Evolutionary conservation across 2,329 filamentous ascomycete genomes (phyloP), one percentile per base, ranked within the genome.

Genomic region (Colletotrichum lupini): DNA sequence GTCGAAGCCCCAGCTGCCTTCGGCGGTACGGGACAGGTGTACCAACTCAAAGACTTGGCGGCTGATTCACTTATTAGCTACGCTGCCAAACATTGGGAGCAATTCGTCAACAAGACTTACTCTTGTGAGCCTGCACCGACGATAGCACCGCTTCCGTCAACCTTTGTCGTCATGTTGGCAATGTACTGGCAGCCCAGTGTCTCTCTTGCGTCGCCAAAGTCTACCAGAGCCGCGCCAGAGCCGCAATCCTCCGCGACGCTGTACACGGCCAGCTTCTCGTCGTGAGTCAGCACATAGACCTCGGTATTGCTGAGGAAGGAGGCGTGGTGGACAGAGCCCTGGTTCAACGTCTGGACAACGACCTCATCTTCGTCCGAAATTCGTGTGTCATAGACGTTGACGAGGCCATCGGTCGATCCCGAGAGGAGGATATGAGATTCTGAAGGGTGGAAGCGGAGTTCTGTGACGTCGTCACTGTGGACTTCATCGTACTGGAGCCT

Each of bases 191-290:
- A 94, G 4, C 85, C 87, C 6, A 95, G 80, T n/a, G 83, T 83
- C 73, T 87, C 83, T 35, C 94, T 86, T 79, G 95, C 85, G 78
- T 97, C 93, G 3, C 93, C 94, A 78, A 94, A 92, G 75, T 90
- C 84, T 26, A 81, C 80, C 1, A 84, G 84, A 2, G 90, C 88
- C 1, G 87, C 85, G 11, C 90, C 91, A 22, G 89, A 89, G 58
- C 89, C 88, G n/a, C 86, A 84, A 52, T 89, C 88, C 75, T 93
- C 92, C 60, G 91, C 89, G 68, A 93, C 84, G 74, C 92, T 89
- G 80, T 95, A 95, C 70, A 95, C 87, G 22, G 92, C 92, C 75
- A 95, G 89, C 72, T 90, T 91, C 84, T 97, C 94, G 79, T 96
- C 94, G 72, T 95, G 93, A 1, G 92, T 94, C 11, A 95, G 83